A percentile compares a stretch with the other conserved stretches of the same genome.
Evolutionary conservation across 495 filamentous ascomycete genomes (phyloP).

Genomic region (Aspergillus conjunctus): DNA sequence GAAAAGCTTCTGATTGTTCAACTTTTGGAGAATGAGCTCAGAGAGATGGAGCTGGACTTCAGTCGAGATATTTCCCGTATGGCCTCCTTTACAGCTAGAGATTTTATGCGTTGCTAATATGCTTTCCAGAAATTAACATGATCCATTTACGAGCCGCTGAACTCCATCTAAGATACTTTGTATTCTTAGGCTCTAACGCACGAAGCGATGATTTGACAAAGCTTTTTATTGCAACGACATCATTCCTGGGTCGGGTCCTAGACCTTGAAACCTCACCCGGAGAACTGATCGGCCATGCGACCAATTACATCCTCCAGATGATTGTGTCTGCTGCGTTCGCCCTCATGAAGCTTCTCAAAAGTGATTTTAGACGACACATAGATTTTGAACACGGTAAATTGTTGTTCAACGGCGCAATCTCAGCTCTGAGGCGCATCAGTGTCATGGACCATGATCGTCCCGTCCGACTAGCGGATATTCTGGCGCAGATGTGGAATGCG

Average conservation of each 20-base stretch:
- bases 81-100: constrained; percentile 53
- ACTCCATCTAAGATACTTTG: constrained; percentile 49
- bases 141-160: constrained; percentile 52
- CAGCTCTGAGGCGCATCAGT: constrained; percentile 74
- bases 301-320: constrained; percentile 93
- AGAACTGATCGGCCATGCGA: constrained; percentile 67
- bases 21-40: constrained; percentile 53
- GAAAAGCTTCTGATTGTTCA: constrained; percentile 68
- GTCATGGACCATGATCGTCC: constrained; percentile 84
- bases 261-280: constrained; percentile 51
- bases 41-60: constrained; percentile 56
- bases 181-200: constrained; percentile 57
- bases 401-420: constrained; percentile 77
- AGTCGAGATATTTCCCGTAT: constrained; percentile 52
- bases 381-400: constrained; percentile 75
- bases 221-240: constrained; percentile 62
- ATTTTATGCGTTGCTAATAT: constrained; percentile 50
- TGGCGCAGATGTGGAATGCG: constrained; percentile 55
- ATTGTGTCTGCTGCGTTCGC: constrained; percentile 85
- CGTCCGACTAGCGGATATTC: constrained; percentile 52
- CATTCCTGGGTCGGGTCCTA: constrained; percentile 49
- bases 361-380: constrained; percentile 66
- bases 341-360: constrained; percentile 82
- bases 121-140: constrained; percentile 60
- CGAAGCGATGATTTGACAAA: constrained; percentile 70